A percentile compares a stretch with the other conserved stretches of the same genome.
Conservation (phyloP, 2,329 filamentous ascomycete genomes). For the Fusarium sp. region DNA sequence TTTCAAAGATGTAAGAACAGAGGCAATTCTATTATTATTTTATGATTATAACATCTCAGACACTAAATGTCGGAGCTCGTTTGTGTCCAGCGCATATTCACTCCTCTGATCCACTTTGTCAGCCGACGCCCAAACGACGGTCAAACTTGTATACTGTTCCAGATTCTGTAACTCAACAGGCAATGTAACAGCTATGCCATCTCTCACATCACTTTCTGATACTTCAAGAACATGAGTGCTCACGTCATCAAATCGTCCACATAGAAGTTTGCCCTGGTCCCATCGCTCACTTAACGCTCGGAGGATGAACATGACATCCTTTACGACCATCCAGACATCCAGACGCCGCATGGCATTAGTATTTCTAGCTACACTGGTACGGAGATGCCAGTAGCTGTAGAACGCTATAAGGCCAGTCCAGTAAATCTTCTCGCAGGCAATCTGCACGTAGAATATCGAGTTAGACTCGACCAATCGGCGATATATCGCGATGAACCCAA, state of each 20-base stretch:
- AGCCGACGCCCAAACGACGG: not conserved
- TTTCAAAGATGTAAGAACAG: not conserved
- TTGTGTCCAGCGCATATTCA: not conserved
- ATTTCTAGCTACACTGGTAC: rapidly evolving
- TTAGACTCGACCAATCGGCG: not conserved
- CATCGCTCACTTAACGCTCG: slow-evolving; percentile 1
- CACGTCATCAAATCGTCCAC: not conserved
- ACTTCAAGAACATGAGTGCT: not conserved
- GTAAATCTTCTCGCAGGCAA: slow-evolving; percentile 10
- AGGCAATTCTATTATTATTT: rapidly evolving
- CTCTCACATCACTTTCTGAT: rapidly evolving
- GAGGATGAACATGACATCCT: slow-evolving; percentile 1
- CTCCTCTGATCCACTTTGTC: not conserved
- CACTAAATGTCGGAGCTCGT: not conserved
- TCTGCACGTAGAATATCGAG: slow-evolving; percentile 14
- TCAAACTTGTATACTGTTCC: slow-evolving; percentile 5
- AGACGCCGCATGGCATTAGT: rapidly evolving
- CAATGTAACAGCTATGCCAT: rapidly evolving
- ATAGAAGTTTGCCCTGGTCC: not conserved
- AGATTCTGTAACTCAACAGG: not conserved
- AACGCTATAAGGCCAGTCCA: not conserved
- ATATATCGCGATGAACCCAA: not conserved
- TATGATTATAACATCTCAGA: not conserved
- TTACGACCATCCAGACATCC: slow-evolving; percentile 1
- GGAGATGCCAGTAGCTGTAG: not conserved